Evolutionary conservation across 2,329 filamentous ascomycete genomes (phyloP), one percentile per base, ranked within the genome.

Genomic region (Trichoderma sp.): DNA sequence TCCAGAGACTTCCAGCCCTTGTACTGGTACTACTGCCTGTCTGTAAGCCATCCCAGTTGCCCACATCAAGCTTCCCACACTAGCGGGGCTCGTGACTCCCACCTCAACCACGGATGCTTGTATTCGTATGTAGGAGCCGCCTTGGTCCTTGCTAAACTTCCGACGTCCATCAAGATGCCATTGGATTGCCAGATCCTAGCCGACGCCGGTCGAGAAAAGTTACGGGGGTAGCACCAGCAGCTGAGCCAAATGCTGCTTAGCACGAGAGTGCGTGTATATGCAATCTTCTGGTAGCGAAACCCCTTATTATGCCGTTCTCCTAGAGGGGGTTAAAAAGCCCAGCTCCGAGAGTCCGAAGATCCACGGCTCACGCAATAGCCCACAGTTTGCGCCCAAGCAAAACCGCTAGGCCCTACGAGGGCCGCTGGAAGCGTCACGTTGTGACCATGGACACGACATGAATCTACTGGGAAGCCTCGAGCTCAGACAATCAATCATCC

Each of bases 351-450:
- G 63, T 63, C 56, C 69, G 38, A 64, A 72, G 69, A 53, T 72
- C 69, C 56, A 64, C 59, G 59, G 31, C 69, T 72, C 69, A 72
- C 69, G 69, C 69, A 72, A 72, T 53, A 72, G 38, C 69, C 69
- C 69, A 72, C 69, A 72, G 69, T 72, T 72, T 63, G 21, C 69
- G 59, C 69, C 59, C 69, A 72, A 53, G 69, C 24, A 53, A n/a
- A n/a, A 45, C 7, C 68, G 35, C 69, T 72, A 72, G 56, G 59
- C 69, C 69, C 59, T 72, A 53, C 59, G 69, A 64, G 59, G 69
- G n/a, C 27, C 35, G 60, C 35, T 11, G 38, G 59, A 24, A 64
- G 50, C 24, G 24, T 41, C 38, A n/a, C 29, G 41, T 21, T 21
- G 35, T 31, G 12, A 11, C 33, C 27, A 7, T 27, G 6, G 6